Base-by-base conservation (phyloP, 768 basidiomycete species). In the Amanita subjunquillea region DNA sequence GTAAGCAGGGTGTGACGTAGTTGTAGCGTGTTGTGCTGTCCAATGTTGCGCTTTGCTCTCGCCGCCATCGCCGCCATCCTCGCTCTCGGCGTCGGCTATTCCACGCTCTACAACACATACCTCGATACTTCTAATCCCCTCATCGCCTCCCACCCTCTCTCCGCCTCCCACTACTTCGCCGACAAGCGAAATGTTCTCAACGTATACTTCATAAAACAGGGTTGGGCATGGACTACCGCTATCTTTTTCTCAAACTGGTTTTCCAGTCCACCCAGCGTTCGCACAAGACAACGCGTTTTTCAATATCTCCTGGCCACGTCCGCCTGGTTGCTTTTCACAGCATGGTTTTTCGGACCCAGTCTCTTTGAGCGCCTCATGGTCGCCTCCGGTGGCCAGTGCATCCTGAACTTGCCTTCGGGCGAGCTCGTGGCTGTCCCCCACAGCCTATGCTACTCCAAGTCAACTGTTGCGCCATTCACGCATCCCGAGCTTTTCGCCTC, bases 161-260 rank as follows among this genome's bases (percentile, higher is more conserved):
- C 79, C 52, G 53, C 64, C 9, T 67, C 82, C 0, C 72, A 87
- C 65, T 85, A 83, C 67, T 91, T 91, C 61, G 91, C 93, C 9
- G 75, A 72, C 59, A 94, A 94, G 65, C 67, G 75, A 58, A 97
- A 93, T 62, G 46, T 77, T 1, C 74, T 98, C 62, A 98, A 97
- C 62, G 75, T 83, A 53, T 70, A 79, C 59, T 94, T 95, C 68
- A 90, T 94, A 63, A 98, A 98, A 69, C 74, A 79, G 49, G 81
- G 86, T 22, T 96, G 95, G 93, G 90, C 70, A 0, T 96, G 93
- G 92, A 93, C 92, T 1, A 75, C 88, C 6, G 72, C 72, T 32
- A 72, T 78, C 0, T 91, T 89, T 60, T 61, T 83, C 51, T 59
- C 76, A 51, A 70, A 76, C 23, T 85, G 77, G 74, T 27, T 74